Evolutionary conservation across 441 rosid genomes (phyloP), one percentile per base, ranked within the genome.

Genomic region (Croton setiger): DNA sequence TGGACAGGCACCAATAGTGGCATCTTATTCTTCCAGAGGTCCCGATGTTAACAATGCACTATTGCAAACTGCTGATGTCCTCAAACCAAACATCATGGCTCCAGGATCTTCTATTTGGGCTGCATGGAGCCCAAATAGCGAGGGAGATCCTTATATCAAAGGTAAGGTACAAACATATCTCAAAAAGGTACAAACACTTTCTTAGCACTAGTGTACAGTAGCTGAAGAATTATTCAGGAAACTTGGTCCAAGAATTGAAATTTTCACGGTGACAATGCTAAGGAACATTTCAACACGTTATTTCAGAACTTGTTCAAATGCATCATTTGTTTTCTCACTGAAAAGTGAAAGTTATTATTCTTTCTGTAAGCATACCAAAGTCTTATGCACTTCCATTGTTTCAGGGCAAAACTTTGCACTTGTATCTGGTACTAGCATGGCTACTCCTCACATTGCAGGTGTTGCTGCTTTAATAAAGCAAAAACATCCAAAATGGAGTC

Each of bases 391-490:
- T 18, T 58, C 3, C 21, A 55, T 17, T 49, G 44, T 63, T 74
- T 15, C 76, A 93, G 98, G 97, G 60, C 90, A 93, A 70, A 83
- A 62, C 56, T 93, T 91, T 27, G 98, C 98, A 0, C 87, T 91
- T 78, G 83, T 86, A 81, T 91, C 98, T 31, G 97, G 97, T 67
- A 93, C 96, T 7, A 91, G 98, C 81, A 91, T 93, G 98, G 93
- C 97, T 43, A 92, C 96, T 78, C 97, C 98, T 74, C 98, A 91
- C 74, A 58, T 91, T 68, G 93, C 97, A 43, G 97, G 95, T 44
- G 81, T 93, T 45, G 96, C 97, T 64, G 98, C 96, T 55, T 71
- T 91, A 66, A 79, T 93, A 72, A 89, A 86, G 82, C 98, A 91
- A 67, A 93, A 79, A 68, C 91, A 88, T 47, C 87, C 84, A 23